Conservation (phyloP, 202 grass and related monocot genomes). For the Thinopyrum obtusiflorum region DNA sequence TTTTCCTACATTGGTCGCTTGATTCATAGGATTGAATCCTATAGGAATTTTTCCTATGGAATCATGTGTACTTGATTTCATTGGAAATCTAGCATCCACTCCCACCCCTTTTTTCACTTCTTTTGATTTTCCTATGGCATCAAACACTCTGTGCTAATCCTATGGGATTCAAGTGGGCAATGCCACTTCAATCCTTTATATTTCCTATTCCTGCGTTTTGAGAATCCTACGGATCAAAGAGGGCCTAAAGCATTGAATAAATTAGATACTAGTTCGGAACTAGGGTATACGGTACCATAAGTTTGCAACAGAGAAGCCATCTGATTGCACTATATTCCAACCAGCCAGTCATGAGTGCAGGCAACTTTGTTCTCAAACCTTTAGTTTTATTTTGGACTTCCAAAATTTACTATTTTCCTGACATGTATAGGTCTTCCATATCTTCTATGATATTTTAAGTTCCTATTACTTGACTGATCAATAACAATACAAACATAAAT, state of each 20-base stretch:
- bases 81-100: too few relatives aligned
- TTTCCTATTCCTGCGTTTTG: too few relatives aligned
- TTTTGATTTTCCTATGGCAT: too few relatives aligned
- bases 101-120: too few relatives aligned
- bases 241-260: conserved; percentile 18
- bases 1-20: too few relatives aligned
- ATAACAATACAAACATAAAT: conserved; percentile 18
- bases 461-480: conserved; percentile 9
- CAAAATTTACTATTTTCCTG: background rate
- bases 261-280: conserved; percentile 7
- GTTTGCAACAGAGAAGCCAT: conserved; percentile 8
- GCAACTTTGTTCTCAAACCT: background rate
- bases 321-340: conserved; percentile 8
- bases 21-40: too few relatives aligned
- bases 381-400: background rate
- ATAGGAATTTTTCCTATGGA: too few relatives aligned
- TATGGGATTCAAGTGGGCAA: too few relatives aligned
- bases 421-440: background rate
- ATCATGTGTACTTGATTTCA: too few relatives aligned
- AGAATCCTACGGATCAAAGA: too few relatives aligned
- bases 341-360: background rate
- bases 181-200: too few relatives aligned
- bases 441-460: background rate
- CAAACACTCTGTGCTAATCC: too few relatives aligned
- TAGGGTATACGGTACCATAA: background rate